Evolutionary conservation across 2,329 filamentous ascomycete genomes (phyloP).

Genomic region (Pseudopyricularia javanii): DNA sequence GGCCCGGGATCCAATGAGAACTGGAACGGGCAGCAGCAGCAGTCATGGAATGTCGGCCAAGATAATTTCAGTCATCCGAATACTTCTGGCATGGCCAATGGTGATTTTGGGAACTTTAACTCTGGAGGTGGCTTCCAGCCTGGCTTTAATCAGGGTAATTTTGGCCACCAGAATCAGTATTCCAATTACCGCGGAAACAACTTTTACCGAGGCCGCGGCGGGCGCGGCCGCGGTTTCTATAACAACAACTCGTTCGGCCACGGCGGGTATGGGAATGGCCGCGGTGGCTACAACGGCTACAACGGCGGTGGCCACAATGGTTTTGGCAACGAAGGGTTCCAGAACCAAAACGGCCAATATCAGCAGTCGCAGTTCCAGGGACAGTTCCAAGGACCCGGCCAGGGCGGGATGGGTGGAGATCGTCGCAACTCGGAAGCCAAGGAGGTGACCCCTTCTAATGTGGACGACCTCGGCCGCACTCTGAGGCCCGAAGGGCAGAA

Average conservation of each 20-base stretch:
- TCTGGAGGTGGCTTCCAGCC: conserved; percentile 52
- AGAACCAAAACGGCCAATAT: conserved; percentile 12
- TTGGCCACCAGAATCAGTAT: conserved; percentile 62
- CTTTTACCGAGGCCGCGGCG: conserved; percentile 49
- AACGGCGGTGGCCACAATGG: conserved; percentile 18
- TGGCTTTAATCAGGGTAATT: conserved; percentile 76
- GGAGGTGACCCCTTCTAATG: conserved; percentile 7
- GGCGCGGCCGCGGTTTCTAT: conserved; percentile 49
- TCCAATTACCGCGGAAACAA: conserved; percentile 58
- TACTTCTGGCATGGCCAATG: conserved; percentile 67
- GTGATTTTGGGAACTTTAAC: conserved; percentile 72
- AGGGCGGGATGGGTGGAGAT: neutral
- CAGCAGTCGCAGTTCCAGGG: conserved; percentile 8
- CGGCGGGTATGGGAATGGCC: conserved; percentile 32
- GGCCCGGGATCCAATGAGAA: conserved; percentile 51
- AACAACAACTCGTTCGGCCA: conserved; percentile 2
- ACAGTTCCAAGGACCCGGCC: conserved; percentile 1
- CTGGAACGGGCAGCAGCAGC: conserved; percentile 69
- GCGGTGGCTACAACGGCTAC: conserved; percentile 37
- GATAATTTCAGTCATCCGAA: conserved; percentile 83
- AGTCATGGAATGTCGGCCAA: conserved; percentile 65
- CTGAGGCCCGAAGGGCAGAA: conserved; percentile 10
- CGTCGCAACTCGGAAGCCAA: conserved; percentile 1
- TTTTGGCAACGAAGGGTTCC: conserved; percentile 14
- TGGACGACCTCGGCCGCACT: conserved; percentile 18